Base-by-base conservation (phyloP, 108 stramenopile genomes). In the Cyclostephanos tholiformis region DNA sequence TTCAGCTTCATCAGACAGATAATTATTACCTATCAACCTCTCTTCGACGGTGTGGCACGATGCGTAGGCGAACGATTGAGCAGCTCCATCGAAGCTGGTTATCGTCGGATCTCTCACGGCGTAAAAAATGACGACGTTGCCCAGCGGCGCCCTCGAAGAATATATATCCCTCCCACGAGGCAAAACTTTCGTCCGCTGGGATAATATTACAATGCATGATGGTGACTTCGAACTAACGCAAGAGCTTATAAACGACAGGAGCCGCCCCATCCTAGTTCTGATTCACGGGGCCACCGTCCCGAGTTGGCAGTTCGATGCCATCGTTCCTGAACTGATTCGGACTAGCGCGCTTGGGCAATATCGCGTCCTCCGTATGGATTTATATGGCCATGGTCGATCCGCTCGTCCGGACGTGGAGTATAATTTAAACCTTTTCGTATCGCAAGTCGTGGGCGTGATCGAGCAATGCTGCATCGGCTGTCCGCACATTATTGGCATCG, bases 281-380 rank as follows among this genome's bases (percentile, higher is more conserved):
- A 56, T 70, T 14, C 69, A 70, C 56, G 69, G 69, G 6, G 69
- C 69, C 29, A 70, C 69, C 19, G 69, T 70, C 38, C 69, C 69
- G 9, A 41, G 44, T 39, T 70, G 69, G 69, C 69, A 70, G 25
- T 70, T 70, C 43, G 69, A 70, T 22, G 48, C 39, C 30, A 27
- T 70, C 56, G 53, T 59, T 20, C 56, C 56, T 0, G 43, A 43
- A 39, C 69, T 70, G 8, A 19, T 70, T 23, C 19, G 19, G 0
- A 59, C 11, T 14, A 20, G 16, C 22, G 10, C 39, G 8, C 38
- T 36, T 20, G 9, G 4, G 2, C 56, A 22, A 6, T 70, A 59
- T 43, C 56, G 56, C 30, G 41, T 58, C 0, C 58, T 70, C 26
- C 52, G 69, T 4, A 44, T 70, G 27, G 69, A 70, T 60, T 48